A percentile compares a stretch with the other conserved stretches of the same genome.
phyloP scores from a whole-genome alignment of 306 rosid genomes.

The Echinosophora koreensis region DNA sequence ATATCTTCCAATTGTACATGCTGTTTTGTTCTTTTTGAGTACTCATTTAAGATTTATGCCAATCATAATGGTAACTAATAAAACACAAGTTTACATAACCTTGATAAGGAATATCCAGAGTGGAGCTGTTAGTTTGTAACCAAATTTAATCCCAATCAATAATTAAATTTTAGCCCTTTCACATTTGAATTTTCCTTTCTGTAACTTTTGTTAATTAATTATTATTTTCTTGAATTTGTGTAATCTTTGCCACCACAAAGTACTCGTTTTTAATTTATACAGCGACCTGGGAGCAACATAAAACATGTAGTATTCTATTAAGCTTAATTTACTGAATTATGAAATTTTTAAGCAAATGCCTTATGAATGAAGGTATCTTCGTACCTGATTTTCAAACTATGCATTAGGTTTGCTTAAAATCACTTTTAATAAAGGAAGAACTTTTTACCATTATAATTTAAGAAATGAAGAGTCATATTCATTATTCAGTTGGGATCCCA shows the following conservation, averaged over 20 bases:
- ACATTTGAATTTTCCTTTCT: conserved; percentile 10
- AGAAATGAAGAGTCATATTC: conserved; percentile 29
- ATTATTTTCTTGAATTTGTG: conserved; percentile 3
- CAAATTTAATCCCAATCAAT: conserved; percentile 32
- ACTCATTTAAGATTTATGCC: conserved; percentile 35
- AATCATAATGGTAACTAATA: conserved; percentile 45
- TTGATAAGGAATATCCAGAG: conserved; percentile 48
- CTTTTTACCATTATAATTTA: conserved; percentile 23
- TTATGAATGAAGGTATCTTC: conserved; percentile 39
- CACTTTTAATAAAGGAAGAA: conserved; percentile 29
- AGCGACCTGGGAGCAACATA: conserved; percentile 6
- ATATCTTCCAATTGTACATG: conserved; percentile 43
- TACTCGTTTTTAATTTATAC: background rate
- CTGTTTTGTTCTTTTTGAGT: conserved; percentile 56
- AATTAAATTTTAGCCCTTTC: background rate
- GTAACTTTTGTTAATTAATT: background rate
- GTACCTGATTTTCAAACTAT: conserved; percentile 3
- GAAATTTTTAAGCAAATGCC: background rate
- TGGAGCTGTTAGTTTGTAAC: conserved; percentile 41
- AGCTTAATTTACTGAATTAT: conserved; percentile 3
- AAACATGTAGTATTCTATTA: conserved; percentile 17
- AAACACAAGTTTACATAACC: conserved; percentile 39
- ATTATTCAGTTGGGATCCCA: conserved; percentile 22
- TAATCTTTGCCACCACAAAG: conserved; percentile 3
- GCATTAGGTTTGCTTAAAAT: conserved; percentile 39